Evolutionary conservation across 2,329 filamentous ascomycete genomes (phyloP).

Genomic region (Plectosphaerella plurivora): DNA sequence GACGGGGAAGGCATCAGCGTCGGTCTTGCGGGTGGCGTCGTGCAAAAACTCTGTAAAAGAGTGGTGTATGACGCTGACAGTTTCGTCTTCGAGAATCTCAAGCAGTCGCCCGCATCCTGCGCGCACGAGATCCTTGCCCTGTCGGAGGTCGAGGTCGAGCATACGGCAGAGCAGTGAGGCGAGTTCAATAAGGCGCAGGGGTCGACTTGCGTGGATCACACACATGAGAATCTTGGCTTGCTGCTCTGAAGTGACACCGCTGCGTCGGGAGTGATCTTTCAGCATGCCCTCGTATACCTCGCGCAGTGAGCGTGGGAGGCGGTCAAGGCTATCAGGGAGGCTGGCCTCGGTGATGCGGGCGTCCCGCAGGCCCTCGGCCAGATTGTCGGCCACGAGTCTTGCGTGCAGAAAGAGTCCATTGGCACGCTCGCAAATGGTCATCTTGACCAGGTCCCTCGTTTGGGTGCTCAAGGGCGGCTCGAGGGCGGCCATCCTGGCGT

Average conservation of each 20-base stretch:
- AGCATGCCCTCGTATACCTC: slow-evolving; percentile 34
- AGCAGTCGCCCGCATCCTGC: slow-evolving; percentile 36
- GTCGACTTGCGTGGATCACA: slow-evolving; percentile 34
- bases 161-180: slow-evolving; percentile 12
- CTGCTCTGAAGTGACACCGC: slow-evolving; percentile 21
- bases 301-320: slow-evolving; percentile 1
- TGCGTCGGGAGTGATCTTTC: slow-evolving; percentile 26
- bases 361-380: slow-evolving; percentile 2
- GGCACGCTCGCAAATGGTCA: slow-evolving; percentile 17
- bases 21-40: slow-evolving; percentile 10
- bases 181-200: slow-evolving; percentile 36
- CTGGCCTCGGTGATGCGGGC: slow-evolving; percentile 4
- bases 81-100: slow-evolving; percentile 39
- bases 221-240: slow-evolving; percentile 33
- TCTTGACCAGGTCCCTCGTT: background rate
- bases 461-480: background rate
- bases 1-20: slow-evolving; percentile 11
- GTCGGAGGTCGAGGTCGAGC: slow-evolving; percentile 12
- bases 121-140: slow-evolving; percentile 31
- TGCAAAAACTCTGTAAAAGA: slow-evolving; percentile 43
- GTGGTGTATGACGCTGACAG: slow-evolving; percentile 39
- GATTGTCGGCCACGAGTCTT: slow-evolving; percentile 18
- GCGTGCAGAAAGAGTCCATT: slow-evolving; percentile 42
- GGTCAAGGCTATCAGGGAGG: slow-evolving; percentile 8
- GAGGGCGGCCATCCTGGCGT: background rate